A percentile compares a stretch with the other conserved stretches of the same genome.
These are phyloP conservation scores for Fusarium bactridioides DNA, from an alignment of 2,329 filamentous ascomycete genomes.

Conservation along the genomic window DNA sequence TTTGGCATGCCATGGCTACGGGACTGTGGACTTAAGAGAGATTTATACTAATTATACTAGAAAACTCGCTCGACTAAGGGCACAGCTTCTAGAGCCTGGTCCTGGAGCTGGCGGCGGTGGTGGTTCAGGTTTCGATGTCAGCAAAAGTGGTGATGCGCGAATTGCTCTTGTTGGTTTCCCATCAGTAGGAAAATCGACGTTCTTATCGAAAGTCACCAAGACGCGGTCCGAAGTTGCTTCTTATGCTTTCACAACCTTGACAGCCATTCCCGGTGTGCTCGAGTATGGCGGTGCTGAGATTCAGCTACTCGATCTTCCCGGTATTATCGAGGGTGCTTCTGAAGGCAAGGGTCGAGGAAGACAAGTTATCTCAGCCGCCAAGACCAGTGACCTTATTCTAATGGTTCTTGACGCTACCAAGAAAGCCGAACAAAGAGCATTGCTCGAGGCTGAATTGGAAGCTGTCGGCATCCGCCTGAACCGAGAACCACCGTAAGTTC, in stretches of 20 bases:
- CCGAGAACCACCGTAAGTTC: conserved; percentile 80
- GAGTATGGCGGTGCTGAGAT: conserved; percentile 99
- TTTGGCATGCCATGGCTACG: neutral
- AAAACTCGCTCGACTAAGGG: conserved; percentile 93
- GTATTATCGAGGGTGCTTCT: conserved; percentile 96
- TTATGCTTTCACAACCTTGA: conserved; percentile 97
- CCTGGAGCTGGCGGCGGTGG: conserved; percentile 80
- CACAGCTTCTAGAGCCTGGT: conserved; percentile 90
- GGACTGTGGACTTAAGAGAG: too few species aligned
- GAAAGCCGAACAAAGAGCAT: conserved; percentile 86
- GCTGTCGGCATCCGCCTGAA: conserved; percentile 95
- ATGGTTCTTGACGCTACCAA: conserved; percentile 99
- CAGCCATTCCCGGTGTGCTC: conserved; percentile 94
- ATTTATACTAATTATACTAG: conserved; percentile 55
- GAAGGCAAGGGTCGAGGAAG: conserved; percentile 95
- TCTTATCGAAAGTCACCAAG: conserved; percentile 98
- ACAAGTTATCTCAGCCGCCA: conserved; percentile 96
- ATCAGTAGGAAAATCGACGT: conserved; percentile 98
- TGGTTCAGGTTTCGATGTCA: conserved; percentile 90
- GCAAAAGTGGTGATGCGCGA: conserved; percentile 93
- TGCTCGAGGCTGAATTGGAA: conserved; percentile 92
- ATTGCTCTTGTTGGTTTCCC: conserved; percentile 99
- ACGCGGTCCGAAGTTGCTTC: conserved; percentile 95
- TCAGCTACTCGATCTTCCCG: conserved; percentile 94
- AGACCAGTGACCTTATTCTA: conserved; percentile 95